A percentile compares a stretch with the other conserved stretches of the same genome.
Conservation (phyloP, 371 early-diverging fungal genomes). For the Racocetra persica region DNA sequence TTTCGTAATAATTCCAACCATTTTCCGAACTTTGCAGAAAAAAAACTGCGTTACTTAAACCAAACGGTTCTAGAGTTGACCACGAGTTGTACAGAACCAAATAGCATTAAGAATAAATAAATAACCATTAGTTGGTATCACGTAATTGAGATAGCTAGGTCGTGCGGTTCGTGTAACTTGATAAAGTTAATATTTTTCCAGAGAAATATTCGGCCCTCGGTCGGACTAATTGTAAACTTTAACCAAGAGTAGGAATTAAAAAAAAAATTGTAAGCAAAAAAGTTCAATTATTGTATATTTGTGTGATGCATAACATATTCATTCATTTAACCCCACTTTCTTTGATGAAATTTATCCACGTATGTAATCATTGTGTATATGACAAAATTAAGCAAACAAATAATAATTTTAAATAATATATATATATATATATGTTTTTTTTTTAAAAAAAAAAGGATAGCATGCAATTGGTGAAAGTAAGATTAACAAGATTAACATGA, state of each 20-base stretch:
- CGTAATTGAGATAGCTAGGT: too few species aligned
- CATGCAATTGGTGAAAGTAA: too few species aligned
- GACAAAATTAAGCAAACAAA: too few species aligned
- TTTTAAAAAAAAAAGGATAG: too few species aligned
- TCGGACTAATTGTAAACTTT: conserved; percentile 32
- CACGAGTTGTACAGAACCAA: neutral
- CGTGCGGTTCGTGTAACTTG: neutral
- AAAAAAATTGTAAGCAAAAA: neutral
- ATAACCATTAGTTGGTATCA: neutral
- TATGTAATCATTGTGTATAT: too few species aligned
- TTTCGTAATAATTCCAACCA: neutral
- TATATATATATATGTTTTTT: too few species aligned
- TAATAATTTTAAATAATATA: too few species aligned
- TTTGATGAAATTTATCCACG: too few species aligned
- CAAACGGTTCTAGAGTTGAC: neutral
- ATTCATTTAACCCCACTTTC: too few species aligned
- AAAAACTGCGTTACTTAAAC: neutral
- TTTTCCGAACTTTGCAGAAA: neutral
- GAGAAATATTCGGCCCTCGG: neutral
- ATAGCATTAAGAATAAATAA: neutral
- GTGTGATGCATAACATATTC: too few species aligned
- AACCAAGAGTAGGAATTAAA: conserved; percentile 7
- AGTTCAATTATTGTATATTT: too few species aligned
- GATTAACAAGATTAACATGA: too few species aligned
- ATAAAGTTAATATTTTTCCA: conserved; percentile 26